Percentiles rank a stretch among this genome's conserved stretches.
Conservation (phyloP, 2,329 filamentous ascomycete species). For the Neonectria faginata region DNA sequence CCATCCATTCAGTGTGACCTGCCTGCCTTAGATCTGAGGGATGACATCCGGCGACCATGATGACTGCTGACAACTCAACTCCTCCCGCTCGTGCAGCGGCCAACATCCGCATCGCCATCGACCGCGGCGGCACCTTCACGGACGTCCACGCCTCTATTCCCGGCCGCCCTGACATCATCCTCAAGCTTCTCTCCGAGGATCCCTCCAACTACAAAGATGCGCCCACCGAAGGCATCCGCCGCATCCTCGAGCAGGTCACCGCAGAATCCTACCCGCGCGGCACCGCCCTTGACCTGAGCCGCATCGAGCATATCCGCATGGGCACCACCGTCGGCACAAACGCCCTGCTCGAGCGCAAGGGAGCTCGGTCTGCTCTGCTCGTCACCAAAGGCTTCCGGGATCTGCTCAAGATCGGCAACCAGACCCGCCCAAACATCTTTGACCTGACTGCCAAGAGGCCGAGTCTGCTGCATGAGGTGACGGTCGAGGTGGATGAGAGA, state of each 20-base stretch:
- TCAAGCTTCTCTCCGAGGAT: slow-evolving; percentile 79
- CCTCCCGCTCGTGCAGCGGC: slow-evolving; percentile 11
- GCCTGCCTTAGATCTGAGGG: neutral
- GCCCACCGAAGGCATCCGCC: slow-evolving; percentile 77
- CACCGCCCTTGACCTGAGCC: slow-evolving; percentile 47
- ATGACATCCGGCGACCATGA: slow-evolving; percentile 9
- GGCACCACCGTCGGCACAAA: slow-evolving; percentile 83
- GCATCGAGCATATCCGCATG: slow-evolving; percentile 76
- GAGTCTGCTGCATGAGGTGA: slow-evolving; percentile 83
- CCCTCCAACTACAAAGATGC: slow-evolving; percentile 79
- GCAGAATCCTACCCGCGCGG: slow-evolving; percentile 48
- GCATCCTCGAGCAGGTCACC: slow-evolving; percentile 50
- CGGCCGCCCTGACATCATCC: slow-evolving; percentile 74
- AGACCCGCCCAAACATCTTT: slow-evolving; percentile 90
- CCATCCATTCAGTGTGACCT: neutral
- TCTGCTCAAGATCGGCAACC: slow-evolving; percentile 88
- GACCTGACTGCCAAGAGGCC: slow-evolving; percentile 89
- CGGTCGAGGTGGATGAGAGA: slow-evolving; percentile 89
- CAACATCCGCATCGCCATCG: slow-evolving; percentile 50
- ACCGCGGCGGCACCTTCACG: slow-evolving; percentile 69
- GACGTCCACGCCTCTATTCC: slow-evolving; percentile 76
- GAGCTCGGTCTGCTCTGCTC: slow-evolving; percentile 75
- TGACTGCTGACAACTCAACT: slow-evolving; percentile 17
- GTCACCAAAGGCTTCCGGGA: slow-evolving; percentile 77
- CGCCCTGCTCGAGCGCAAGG: slow-evolving; percentile 77